phyloP scores from a whole-genome alignment of 345 rosid species.

The Murraya koenigii region DNA sequence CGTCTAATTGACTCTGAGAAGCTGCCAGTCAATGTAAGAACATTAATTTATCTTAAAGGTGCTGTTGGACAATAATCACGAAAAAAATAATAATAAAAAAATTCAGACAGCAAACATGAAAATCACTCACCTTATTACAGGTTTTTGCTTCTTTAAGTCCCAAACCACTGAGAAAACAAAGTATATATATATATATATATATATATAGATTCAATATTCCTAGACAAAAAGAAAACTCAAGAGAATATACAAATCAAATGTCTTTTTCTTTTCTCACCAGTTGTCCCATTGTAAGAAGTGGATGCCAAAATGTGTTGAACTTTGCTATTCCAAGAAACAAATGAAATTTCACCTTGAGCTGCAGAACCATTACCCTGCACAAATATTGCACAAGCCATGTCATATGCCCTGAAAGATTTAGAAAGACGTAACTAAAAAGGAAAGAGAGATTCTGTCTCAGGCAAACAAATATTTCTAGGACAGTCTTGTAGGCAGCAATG shows the following conservation, averaged over 20 bases:
- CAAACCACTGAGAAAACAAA: constrained; percentile 65
- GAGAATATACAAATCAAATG: neutral
- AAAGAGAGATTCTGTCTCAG: neutral
- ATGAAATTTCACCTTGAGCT: constrained; percentile 94
- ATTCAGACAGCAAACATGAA: neutral
- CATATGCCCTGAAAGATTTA: constrained; percentile 12
- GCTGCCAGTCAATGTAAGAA: constrained; percentile 43
- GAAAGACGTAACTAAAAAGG: neutral
- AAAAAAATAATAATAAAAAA: neutral
- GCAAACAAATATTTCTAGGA: neutral
- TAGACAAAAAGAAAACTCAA: neutral
- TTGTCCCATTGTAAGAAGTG: constrained; percentile 89
- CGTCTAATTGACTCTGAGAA: constrained; percentile 88
- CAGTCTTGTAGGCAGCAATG: neutral
- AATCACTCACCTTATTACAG: constrained; percentile 72
- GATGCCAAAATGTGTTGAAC: constrained; percentile 93
- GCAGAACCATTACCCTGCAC: constrained; percentile 94
- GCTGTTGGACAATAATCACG: neutral
- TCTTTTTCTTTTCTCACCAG: constrained; percentile 57
- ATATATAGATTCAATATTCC: neutral
- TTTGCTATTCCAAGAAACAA: constrained; percentile 92
- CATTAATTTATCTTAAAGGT: constrained; percentile 13
- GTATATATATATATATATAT: neutral
- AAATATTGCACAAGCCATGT: constrained; percentile 14
- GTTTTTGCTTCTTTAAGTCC: constrained; percentile 98